These are phyloP conservation scores for Macroventuria anomochaeta DNA, from an alignment of 2,329 filamentous ascomycete genomes.

Conservation along the genomic window DNA sequence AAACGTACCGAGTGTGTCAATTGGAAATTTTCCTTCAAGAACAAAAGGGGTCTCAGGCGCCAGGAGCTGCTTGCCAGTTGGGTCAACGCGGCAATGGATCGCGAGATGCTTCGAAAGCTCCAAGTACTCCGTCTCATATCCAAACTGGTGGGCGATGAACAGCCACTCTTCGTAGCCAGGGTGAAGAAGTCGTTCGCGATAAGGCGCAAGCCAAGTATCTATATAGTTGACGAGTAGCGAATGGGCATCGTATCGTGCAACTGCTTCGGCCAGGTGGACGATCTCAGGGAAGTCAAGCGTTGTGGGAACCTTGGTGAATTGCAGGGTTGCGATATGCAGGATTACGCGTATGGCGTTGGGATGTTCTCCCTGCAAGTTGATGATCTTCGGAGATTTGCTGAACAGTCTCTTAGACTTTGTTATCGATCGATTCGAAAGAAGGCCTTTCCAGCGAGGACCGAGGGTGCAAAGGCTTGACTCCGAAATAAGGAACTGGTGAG, in stretches of 20 bases:
- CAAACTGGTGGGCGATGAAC: constrained; percentile 35
- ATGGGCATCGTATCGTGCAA: constrained; percentile 37
- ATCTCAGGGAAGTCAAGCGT: constrained; percentile 32
- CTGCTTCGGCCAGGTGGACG: constrained; percentile 34
- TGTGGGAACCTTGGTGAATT: constrained; percentile 33
- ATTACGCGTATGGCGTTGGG: constrained; percentile 39
- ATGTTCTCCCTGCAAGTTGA: constrained; percentile 42
- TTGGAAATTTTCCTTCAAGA: background rate
- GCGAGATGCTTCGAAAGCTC: constrained; percentile 14
- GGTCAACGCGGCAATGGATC: background rate
- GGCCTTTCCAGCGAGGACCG: constrained; percentile 7
- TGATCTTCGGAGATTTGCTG: constrained; percentile 9
- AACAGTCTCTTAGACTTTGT: background rate
- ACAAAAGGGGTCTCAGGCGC: background rate
- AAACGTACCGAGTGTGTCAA: constrained; percentile 7
- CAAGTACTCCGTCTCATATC: constrained; percentile 26
- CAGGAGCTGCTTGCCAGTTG: background rate
- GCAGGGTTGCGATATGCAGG: constrained; percentile 42
- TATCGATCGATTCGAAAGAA: background rate
- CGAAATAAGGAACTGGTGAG: constrained; percentile 13
- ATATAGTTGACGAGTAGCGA: constrained; percentile 19
- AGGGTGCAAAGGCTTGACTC: constrained; percentile 17
- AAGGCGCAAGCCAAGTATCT: constrained; percentile 19
- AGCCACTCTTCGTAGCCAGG: constrained; percentile 35
- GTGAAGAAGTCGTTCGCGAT: constrained; percentile 5